These are phyloP conservation scores for Rutstroemia sp. DNA, from an alignment of 2,329 filamentous ascomycete species.

Conservation along the genomic window DNA sequence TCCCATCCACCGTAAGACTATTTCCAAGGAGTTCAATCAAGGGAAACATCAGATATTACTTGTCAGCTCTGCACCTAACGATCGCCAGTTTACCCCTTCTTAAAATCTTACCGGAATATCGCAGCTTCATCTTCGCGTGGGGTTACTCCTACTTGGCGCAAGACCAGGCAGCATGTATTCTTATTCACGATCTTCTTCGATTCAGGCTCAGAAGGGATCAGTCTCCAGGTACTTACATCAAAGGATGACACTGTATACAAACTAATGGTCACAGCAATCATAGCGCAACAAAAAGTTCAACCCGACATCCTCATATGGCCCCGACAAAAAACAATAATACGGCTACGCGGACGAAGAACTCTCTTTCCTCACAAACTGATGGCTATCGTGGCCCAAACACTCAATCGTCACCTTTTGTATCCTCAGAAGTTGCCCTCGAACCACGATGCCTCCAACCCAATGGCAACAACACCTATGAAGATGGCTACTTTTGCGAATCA, in stretches of 20 bases:
- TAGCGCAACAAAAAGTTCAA: background rate
- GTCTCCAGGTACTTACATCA: background rate
- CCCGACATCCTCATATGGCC: background rate
- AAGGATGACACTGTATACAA: background rate
- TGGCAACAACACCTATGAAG: background rate
- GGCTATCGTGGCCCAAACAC: too few species aligned
- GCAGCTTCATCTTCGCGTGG: background rate
- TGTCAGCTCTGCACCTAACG: background rate
- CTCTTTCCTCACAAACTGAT: background rate
- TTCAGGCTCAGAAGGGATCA: background rate
- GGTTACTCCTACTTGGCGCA: background rate
- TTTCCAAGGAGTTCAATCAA: too few species aligned
- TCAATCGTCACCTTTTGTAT: too few species aligned
- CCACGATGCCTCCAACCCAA: background rate
- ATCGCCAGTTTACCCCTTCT: background rate
- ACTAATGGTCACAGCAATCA: background rate
- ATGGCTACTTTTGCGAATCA: background rate
- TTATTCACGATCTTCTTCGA: background rate
- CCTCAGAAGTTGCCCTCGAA: background rate
- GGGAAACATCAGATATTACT: too few species aligned
- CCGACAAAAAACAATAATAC: background rate
- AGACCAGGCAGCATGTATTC: background rate
- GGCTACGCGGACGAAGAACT: background rate
- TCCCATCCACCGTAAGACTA: too few species aligned
- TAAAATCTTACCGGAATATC: background rate